Evolutionary conservation across 1,139 yeast species (phyloP).

Genomic region (Pichia sp.): DNA sequence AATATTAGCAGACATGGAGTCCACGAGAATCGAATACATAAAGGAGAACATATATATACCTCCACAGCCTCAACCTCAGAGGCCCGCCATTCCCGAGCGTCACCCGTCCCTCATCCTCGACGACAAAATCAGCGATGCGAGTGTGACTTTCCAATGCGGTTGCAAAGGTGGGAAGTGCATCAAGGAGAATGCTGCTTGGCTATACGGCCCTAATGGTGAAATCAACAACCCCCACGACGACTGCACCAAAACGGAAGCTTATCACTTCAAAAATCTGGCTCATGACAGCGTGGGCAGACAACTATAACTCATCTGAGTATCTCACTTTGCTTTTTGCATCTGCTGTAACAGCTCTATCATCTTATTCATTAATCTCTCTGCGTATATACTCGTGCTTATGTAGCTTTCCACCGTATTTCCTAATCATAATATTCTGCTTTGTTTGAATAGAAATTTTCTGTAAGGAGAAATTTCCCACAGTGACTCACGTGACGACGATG

Average conservation of each 20-base stretch:
- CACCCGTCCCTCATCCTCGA: conserved; percentile 48
- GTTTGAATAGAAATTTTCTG: too few species aligned
- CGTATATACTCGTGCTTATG: background rate
- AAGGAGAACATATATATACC: conserved; percentile 46
- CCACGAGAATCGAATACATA: conserved; percentile 37
- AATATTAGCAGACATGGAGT: conserved; percentile 36
- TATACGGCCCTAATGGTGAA: conserved; percentile 34
- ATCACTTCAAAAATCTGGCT: conserved; percentile 25
- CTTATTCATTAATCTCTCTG: background rate
- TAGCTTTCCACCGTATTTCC: background rate
- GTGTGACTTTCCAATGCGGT: conserved; percentile 45
- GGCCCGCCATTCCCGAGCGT: conserved; percentile 38
- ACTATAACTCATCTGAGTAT: conserved; percentile 12
- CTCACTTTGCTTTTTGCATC: background rate
- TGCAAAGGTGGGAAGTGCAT: conserved; percentile 46
- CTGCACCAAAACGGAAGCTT: conserved; percentile 27
- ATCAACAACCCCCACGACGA: conserved; percentile 24
- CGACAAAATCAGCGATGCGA: conserved; percentile 42
- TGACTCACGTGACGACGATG: too few species aligned
- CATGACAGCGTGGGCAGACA: conserved; percentile 30
- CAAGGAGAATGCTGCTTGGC: conserved; percentile 43
- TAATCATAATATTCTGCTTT: background rate
- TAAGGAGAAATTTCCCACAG: too few species aligned
- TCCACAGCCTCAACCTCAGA: conserved; percentile 24
- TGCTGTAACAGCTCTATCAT: background rate